Conservation (phyloP, 352 stramenopile species). For the Phytopythium ostracodes region DNA sequence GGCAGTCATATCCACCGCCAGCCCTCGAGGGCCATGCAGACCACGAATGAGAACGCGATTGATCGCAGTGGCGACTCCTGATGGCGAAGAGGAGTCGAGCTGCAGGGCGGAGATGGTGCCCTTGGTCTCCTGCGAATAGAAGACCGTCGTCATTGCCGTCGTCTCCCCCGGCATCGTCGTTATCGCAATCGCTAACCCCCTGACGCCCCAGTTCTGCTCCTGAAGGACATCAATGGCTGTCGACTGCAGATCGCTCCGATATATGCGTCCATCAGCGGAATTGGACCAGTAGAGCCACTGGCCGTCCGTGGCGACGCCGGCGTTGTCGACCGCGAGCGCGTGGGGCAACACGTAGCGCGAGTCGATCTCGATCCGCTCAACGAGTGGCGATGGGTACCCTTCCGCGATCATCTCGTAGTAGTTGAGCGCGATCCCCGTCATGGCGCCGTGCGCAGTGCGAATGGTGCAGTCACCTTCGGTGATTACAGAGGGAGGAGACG, state of each 20-base stretch:
- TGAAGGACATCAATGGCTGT: constrained; percentile 41
- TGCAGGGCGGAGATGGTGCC: constrained; percentile 32
- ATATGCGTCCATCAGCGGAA: constrained; percentile 54
- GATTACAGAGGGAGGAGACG: constrained; percentile 10
- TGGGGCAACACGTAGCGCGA: constrained; percentile 34
- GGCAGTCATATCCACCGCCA: constrained; percentile 29
- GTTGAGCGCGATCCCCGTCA: constrained; percentile 39
- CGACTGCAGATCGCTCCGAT: constrained; percentile 45
- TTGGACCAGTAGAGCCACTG: constrained; percentile 74
- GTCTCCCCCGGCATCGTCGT: background rate
- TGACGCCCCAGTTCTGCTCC: constrained; percentile 43
- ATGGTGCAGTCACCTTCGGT: constrained; percentile 44
- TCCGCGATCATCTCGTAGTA: constrained; percentile 48
- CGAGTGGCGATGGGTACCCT: constrained; percentile 43
- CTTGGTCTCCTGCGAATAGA: constrained; percentile 59
- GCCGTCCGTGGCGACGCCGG: background rate
- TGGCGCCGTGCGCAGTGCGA: constrained; percentile 36
- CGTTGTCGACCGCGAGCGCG: constrained; percentile 40
- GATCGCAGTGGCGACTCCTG: background rate
- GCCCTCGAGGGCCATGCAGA: constrained; percentile 44
- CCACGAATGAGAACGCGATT: constrained; percentile 27
- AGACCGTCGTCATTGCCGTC: constrained; percentile 20
- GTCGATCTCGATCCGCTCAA: constrained; percentile 40
- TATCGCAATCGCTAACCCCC: constrained; percentile 30
- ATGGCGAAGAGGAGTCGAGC: background rate